Percentiles rank a stretch among this genome's conserved stretches.
Conservation (phyloP, 1,139 yeast genomes). For the Debaryomyces nepalensis region DNA sequence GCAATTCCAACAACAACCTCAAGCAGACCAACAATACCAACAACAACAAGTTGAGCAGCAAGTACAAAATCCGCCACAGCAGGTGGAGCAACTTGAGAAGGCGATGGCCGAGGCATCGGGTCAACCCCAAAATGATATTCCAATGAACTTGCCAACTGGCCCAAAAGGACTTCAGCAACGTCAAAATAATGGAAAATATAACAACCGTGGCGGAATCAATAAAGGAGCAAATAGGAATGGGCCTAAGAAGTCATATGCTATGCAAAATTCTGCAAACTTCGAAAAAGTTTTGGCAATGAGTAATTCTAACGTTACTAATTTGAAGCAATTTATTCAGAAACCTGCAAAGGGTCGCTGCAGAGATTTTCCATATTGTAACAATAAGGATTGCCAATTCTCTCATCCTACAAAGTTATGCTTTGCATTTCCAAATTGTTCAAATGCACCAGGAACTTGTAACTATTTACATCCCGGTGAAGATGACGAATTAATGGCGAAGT, state of each 20-base stretch:
- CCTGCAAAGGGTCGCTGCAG: constrained; percentile 70
- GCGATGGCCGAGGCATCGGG: constrained; percentile 6
- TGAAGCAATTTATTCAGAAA: constrained; percentile 35
- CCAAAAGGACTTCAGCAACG: constrained; percentile 21
- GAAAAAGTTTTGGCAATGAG: constrained; percentile 46
- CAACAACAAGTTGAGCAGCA: constrained; percentile 13
- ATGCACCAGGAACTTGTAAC: constrained; percentile 81
- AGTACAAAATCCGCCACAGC: constrained; percentile 14
- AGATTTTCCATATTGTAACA: constrained; percentile 77
- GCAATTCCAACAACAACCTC: constrained; percentile 19
- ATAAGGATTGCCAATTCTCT: constrained; percentile 68
- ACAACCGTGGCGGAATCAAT: constrained; percentile 17
- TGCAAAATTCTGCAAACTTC: constrained; percentile 44
- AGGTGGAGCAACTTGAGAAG: constrained; percentile 8
- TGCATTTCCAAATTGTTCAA: constrained; percentile 79
- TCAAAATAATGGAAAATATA: constrained; percentile 11
- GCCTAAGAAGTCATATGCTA: constrained; percentile 34
- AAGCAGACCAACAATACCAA: constrained; percentile 11
- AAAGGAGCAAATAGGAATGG: constrained; percentile 15
- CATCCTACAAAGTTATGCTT: constrained; percentile 82
- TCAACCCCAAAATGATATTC: constrained; percentile 8
- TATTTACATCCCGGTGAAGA: constrained; percentile 86
- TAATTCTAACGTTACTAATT: constrained; percentile 26
- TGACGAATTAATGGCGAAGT: constrained; percentile 66
- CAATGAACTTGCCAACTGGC: constrained; percentile 23